Base-by-base conservation (phyloP, 2,329 filamentous ascomycete species). In the Claviceps pazoutovae region DNA sequence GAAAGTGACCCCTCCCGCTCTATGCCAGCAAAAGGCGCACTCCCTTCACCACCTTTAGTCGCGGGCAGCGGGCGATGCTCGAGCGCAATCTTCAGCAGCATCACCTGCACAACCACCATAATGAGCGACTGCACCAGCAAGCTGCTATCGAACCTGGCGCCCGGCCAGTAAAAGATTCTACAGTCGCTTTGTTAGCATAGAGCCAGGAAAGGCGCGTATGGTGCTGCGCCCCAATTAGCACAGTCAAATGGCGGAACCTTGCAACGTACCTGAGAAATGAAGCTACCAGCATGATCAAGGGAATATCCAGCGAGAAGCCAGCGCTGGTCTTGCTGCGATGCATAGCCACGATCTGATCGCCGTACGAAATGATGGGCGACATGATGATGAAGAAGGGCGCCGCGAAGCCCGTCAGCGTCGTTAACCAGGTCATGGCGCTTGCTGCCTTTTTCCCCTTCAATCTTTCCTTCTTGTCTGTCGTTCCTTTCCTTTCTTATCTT, bases 81-180 rank as follows among this genome's bases (percentile, higher is more conserved):
- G 49, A 86, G 76, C 2, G 79, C 82, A 57, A 85, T 76, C 65
- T 85, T 85, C 51, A 86, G 73, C 46, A 86, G 71, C 30, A 79
- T 64, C 16, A 78, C 56, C 65, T 85, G 82, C 59, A 86, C 78
- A 13, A 69, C 66, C 43, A 86, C 76, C 75, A 84, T 85, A 59
- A 83, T 71, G 52, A 83, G 67, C 13, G 82, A 79, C 63, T 86
- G 82, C 49, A 82, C 66, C 37, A 86, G 72, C 48, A 86, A 68
- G 43, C 79, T 79, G 39, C 66, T 71, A 59, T 86, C 82, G 66
- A 80, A 86, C 62, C 74, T 74, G 14, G 80, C 76, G 53, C 82
- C 81, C 49, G 81, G 79, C 69, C 81, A 86, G 69, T 84, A 86
- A 61, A 84, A 85, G 60, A 85, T 76, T 64, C 80, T 83, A 6